These are phyloP conservation scores for Epichloe festucae DNA, from an alignment of 2,329 filamentous ascomycete genomes.

Conservation along the genomic window DNA sequence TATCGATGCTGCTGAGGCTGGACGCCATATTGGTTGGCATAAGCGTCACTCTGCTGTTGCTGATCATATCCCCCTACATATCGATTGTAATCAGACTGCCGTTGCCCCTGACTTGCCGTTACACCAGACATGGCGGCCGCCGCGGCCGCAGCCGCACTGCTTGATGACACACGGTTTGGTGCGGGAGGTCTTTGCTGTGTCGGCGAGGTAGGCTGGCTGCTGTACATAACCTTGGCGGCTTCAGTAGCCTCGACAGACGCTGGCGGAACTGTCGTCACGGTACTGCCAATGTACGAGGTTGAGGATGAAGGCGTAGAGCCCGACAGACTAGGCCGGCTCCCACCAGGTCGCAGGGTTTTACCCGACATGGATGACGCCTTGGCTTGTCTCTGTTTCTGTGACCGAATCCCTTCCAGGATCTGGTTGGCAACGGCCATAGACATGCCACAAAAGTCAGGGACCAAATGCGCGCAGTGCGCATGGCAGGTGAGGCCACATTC, in stretches of 20 bases:
- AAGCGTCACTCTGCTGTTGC: slow-evolving; percentile 23
- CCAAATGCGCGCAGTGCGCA: slow-evolving; percentile 81
- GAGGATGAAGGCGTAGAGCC: slow-evolving; percentile 22
- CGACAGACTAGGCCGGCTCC: slow-evolving; percentile 32
- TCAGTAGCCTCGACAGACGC: slow-evolving; percentile 38
- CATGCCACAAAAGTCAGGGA: slow-evolving; percentile 98
- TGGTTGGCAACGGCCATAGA: slow-evolving; percentile 95
- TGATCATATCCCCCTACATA: slow-evolving; percentile 21
- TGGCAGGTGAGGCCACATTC: slow-evolving; percentile 92
- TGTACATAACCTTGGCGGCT: slow-evolving; percentile 51
- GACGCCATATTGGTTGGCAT: slow-evolving; percentile 20
- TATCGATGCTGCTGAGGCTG: slow-evolving; percentile 45
- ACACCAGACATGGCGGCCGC: slow-evolving; percentile 44
- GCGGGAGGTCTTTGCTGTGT: slow-evolving; percentile 37
- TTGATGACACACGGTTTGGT: slow-evolving; percentile 40
- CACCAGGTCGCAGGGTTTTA: slow-evolving; percentile 48
- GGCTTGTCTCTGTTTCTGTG: slow-evolving; percentile 55
- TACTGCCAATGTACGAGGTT: slow-evolving; percentile 22
- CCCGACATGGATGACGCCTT: slow-evolving; percentile 47
- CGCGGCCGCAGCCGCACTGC: slow-evolving; percentile 43
- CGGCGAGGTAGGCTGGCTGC: slow-evolving; percentile 36
- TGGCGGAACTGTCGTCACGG: background rate
- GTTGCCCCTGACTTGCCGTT: slow-evolving; percentile 22
- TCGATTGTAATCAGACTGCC: slow-evolving; percentile 22
- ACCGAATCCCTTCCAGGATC: slow-evolving; percentile 76